Evolutionary conservation across 352 stramenopile genomes (phyloP).

Genomic region (Plasmopara viticola): DNA sequence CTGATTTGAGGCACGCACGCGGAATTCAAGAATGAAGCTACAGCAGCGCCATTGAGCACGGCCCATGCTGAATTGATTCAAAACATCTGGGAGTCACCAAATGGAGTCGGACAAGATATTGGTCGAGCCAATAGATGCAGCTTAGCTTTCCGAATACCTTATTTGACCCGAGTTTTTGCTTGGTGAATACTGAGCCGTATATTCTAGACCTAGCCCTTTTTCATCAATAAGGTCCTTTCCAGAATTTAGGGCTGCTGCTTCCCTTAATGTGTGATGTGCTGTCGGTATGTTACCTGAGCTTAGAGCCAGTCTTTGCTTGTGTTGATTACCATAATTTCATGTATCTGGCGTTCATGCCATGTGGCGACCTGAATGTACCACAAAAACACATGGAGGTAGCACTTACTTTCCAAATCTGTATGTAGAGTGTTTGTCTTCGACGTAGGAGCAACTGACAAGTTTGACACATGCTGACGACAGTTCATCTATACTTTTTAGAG

Average conservation of each 20-base stretch:
- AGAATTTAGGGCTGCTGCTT: too few species aligned
- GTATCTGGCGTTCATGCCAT: not conserved
- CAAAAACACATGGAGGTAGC: not conserved
- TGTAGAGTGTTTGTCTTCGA: not conserved
- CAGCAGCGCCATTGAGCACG: not conserved
- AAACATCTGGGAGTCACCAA: not conserved
- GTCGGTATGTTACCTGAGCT: too few species aligned
- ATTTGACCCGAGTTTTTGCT: not conserved
- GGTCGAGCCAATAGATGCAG: not conserved
- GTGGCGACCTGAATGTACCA: not conserved
- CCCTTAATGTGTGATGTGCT: not conserved
- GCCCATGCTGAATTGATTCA: not conserved
- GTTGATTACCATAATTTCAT: not conserved
- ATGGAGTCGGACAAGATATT: not conserved
- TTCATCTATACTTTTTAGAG: too few species aligned
- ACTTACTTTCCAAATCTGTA: not conserved
- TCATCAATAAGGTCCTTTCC: too few species aligned
- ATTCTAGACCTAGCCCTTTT: too few species aligned
- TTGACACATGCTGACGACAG: too few species aligned
- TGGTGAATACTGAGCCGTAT: too few species aligned
- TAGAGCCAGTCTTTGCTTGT: not conserved
- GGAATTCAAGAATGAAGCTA: conserved; percentile 31
- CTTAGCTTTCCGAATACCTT: not conserved
- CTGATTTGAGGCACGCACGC: conserved; percentile 13
- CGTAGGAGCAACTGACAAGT: not conserved